Conservation (phyloP, 2,329 filamentous ascomycete species). For the Coniochaeta pulveracea region DNA sequence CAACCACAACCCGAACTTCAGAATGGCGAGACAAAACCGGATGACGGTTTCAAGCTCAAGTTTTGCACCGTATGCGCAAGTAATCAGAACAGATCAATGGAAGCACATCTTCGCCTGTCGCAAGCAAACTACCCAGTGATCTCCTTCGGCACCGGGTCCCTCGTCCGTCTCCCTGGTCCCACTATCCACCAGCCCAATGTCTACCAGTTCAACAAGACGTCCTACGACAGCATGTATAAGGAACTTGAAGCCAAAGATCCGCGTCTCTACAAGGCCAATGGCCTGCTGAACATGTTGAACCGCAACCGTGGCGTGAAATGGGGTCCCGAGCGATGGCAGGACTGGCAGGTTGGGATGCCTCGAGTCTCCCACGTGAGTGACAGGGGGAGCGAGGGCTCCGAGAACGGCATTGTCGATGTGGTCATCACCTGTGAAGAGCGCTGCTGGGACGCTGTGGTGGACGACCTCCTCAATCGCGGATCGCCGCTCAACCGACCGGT, state of each 20-base stretch:
- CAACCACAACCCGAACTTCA: constrained; percentile 15
- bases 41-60: constrained; percentile 71
- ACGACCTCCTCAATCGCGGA: constrained; percentile 80
- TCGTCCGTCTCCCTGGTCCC: constrained; percentile 86
- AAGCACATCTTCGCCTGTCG: constrained; percentile 90
- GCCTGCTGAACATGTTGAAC: constrained; percentile 89
- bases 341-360: constrained; percentile 84
- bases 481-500: constrained; percentile 83
- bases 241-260: constrained; percentile 81
- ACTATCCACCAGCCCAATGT: constrained; percentile 90
- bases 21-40: constrained; percentile 36
- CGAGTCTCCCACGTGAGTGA: constrained; percentile 66
- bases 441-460: constrained; percentile 95
- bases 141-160: constrained; percentile 91
- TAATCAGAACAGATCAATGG: constrained; percentile 98
- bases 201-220: constrained; percentile 95
- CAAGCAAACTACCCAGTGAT: constrained; percentile 87
- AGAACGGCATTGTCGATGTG: constrained; percentile 82
- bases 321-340: constrained; percentile 94
- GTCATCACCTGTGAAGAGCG: constrained; percentile 97
- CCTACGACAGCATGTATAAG: constrained; percentile 88
- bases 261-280: constrained; percentile 81
- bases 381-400: constrained; percentile 68
- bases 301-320: constrained; percentile 88
- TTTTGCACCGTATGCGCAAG: constrained; percentile 99